Conservation (phyloP, 1,139 yeast genomes). For the Nakaseomyces glabratus region DNA sequence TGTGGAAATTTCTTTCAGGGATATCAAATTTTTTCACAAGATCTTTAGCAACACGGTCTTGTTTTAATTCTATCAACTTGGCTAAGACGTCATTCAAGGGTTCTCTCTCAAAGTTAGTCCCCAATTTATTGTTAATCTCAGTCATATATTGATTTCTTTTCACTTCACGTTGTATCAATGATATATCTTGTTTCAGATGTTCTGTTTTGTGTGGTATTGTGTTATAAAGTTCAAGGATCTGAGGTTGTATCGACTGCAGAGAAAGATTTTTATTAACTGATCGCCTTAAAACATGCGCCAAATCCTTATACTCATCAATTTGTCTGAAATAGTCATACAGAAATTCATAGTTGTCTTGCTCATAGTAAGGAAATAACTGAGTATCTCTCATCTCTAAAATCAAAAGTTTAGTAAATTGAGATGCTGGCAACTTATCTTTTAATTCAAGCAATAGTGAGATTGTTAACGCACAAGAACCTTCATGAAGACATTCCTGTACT, state of each 20-base stretch:
- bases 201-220: constrained; percentile 20
- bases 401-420: constrained; percentile 48
- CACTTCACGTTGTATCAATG: constrained; percentile 41
- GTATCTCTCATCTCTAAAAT: constrained; percentile 35
- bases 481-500: constrained; percentile 55
- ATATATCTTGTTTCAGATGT: constrained; percentile 25
- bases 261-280: constrained; percentile 19
- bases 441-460: constrained; percentile 51
- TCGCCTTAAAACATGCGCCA: constrained; percentile 36
- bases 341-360: constrained; percentile 31
- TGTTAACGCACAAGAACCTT: constrained; percentile 58
- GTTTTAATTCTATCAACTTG: constrained; percentile 48
- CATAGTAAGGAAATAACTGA: constrained; percentile 40
- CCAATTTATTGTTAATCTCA: constrained; percentile 46
- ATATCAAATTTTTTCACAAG: constrained; percentile 55
- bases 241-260: constrained; percentile 20
- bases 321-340: constrained; percentile 50
- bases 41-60: constrained; percentile 47
- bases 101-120: constrained; percentile 43
- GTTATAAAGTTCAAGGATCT: constrained; percentile 26
- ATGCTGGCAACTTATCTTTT: constrained; percentile 38
- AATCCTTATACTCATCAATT: constrained; percentile 44
- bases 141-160: constrained; percentile 46
- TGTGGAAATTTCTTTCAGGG: constrained; percentile 55
- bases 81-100: constrained; percentile 47